Conservation (phyloP, 1,284 basidiomycete genomes). For the Pterula multifida region DNA sequence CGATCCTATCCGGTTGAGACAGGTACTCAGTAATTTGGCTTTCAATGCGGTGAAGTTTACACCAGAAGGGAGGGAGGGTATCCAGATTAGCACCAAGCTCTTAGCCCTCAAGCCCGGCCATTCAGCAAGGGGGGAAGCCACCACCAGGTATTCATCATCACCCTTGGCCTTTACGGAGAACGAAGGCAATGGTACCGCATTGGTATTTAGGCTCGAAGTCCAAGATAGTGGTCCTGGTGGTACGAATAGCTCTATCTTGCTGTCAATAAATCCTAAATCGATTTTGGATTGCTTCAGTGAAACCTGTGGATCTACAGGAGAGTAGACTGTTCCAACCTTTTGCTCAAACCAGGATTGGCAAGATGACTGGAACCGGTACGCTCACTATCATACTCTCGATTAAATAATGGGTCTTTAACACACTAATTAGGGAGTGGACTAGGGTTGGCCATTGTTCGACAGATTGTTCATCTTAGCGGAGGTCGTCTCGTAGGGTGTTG, state of each 20-base stretch:
- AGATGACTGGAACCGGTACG: conserved; percentile 26
- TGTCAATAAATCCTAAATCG: neutral
- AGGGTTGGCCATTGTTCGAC: conserved; percentile 37
- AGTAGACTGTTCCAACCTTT: conserved; percentile 22
- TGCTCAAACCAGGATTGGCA: conserved; percentile 20
- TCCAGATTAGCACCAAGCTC: conserved; percentile 21
- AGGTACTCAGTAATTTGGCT: conserved; percentile 24
- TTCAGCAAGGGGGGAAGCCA: conserved; percentile 10
- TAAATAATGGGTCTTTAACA: neutral
- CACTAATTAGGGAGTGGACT: conserved; percentile 20
- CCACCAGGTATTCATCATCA: conserved; percentile 1
- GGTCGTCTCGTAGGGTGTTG: conserved; percentile 24
- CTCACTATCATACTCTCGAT: conserved; percentile 6
- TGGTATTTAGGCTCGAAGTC: conserved; percentile 10
- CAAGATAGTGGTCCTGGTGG: conserved; percentile 8
- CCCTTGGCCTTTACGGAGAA: conserved; percentile 5
- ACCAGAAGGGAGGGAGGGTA: conserved; percentile 20
- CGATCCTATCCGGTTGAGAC: conserved; percentile 25
- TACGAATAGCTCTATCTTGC: neutral
- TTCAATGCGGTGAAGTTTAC: conserved; percentile 36
- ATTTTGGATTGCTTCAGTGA: conserved; percentile 9
- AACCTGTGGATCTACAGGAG: conserved; percentile 28
- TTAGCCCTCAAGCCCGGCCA: too few relatives aligned
- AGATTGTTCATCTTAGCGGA: conserved; percentile 34
- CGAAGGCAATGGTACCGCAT: conserved; percentile 2